phyloP scores from a whole-genome alignment of 345 rosid genomes.

The Draba incana region DNA sequence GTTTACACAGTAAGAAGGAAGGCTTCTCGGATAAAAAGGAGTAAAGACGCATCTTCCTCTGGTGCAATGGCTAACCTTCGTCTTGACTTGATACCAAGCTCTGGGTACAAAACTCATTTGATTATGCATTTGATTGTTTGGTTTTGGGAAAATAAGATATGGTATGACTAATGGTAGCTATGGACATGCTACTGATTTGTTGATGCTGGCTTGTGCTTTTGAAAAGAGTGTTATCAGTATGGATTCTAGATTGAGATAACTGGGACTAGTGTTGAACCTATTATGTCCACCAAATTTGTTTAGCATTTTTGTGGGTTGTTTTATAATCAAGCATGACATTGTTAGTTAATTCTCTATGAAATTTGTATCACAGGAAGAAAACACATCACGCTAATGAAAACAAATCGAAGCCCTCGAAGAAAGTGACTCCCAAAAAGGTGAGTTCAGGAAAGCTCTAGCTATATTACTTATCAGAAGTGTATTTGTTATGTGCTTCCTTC shows the following conservation, averaged over 20 bases:
- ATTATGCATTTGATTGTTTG: neutral
- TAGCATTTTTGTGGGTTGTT: conserved; percentile 15
- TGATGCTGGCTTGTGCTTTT: conserved; percentile 1
- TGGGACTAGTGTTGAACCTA: neutral
- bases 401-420: conserved; percentile 35
- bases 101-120: conserved; percentile 38
- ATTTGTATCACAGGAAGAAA: conserved; percentile 36
- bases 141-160: neutral
- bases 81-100: conserved; percentile 27
- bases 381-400: neutral
- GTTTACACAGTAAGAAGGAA: conserved; percentile 47
- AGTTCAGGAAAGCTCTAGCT: conserved; percentile 24
- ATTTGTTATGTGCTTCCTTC: conserved; percentile 8
- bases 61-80: conserved; percentile 38
- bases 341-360: conserved; percentile 6
- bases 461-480: conserved; percentile 22
- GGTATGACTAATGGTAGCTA: conserved; percentile 22
- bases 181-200: neutral
- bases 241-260: conserved; percentile 12
- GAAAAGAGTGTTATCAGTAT: neutral
- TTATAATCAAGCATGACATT: neutral
- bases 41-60: conserved; percentile 44
- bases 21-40: conserved; percentile 43
- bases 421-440: conserved; percentile 47
- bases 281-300: neutral